phyloP scores from a whole-genome alignment of 768 basidiomycete species.

The Heimioporus sp. region DNA sequence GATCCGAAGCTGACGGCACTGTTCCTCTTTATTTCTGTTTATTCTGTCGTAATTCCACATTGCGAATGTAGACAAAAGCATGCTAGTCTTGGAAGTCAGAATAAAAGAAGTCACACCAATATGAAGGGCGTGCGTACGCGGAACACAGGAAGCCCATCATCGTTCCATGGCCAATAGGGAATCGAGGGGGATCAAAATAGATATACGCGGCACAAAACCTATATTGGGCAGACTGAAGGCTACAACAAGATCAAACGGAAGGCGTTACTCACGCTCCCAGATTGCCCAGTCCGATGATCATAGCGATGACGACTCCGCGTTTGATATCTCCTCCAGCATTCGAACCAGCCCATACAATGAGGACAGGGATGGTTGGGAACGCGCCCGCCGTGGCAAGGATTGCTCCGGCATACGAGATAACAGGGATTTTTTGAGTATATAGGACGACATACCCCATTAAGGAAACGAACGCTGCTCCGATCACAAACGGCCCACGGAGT shows the following conservation, averaged over 20 bases:
- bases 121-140: conserved; percentile 14
- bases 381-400: conserved; percentile 50
- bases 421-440: conserved; percentile 30
- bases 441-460: conserved; percentile 50
- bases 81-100: neutral
- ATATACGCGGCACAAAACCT: conserved; percentile 42
- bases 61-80: neutral
- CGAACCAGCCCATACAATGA: conserved; percentile 50
- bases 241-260: conserved; percentile 7
- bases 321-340: conserved; percentile 56
- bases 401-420: conserved; percentile 39
- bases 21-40: neutral
- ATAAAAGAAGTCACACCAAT: neutral
- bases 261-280: conserved; percentile 42
- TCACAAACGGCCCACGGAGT: conserved; percentile 47
- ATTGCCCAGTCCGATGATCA: conserved; percentile 54
- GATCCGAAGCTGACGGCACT: neutral
- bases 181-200: conserved; percentile 38
- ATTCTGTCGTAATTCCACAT: conserved; percentile 1
- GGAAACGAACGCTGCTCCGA: conserved; percentile 36
- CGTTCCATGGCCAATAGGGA: conserved; percentile 31
- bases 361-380: conserved; percentile 42
- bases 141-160: conserved; percentile 27
- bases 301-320: conserved; percentile 47
- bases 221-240: neutral